Evolutionary conservation across 805 yeast genomes (phyloP).

Genomic region (Saccharomyces paradoxus): DNA sequence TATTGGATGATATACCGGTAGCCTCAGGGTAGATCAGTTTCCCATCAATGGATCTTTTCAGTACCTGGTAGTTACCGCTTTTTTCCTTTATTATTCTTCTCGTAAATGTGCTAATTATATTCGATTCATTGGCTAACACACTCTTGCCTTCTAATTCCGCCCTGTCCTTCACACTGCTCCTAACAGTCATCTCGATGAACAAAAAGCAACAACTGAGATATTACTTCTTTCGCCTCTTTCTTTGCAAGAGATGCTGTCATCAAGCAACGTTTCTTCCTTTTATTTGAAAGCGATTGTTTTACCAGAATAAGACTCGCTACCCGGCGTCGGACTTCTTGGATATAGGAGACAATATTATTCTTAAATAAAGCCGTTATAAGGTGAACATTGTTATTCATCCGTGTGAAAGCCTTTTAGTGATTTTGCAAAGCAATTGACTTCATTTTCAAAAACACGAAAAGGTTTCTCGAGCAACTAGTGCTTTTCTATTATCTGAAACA

Average conservation of each 20-base stretch:
- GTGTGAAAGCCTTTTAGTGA: background rate
- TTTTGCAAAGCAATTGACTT: background rate
- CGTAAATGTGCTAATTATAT: conserved; percentile 18
- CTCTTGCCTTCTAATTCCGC: background rate
- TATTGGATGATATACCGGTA: conserved; percentile 37
- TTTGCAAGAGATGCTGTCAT: background rate
- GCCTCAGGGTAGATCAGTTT: conserved; percentile 18
- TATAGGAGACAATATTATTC: background rate
- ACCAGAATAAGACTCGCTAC: background rate
- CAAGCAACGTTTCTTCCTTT: background rate
- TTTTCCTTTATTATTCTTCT: conserved; percentile 25
- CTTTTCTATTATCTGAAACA: background rate
- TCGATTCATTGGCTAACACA: conserved; percentile 5
- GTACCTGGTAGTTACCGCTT: conserved; percentile 29
- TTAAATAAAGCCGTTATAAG: background rate
- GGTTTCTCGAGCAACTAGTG: background rate
- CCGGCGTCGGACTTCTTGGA: background rate
- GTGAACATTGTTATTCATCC: background rate
- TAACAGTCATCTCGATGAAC: background rate
- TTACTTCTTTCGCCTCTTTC: background rate
- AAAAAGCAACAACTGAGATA: background rate
- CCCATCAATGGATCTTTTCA: conserved; percentile 25
- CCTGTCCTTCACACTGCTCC: background rate
- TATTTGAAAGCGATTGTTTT: background rate
- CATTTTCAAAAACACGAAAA: background rate